phyloP scores from a whole-genome alignment of 495 filamentous ascomycete genomes.

The Xylaria palmicola region DNA sequence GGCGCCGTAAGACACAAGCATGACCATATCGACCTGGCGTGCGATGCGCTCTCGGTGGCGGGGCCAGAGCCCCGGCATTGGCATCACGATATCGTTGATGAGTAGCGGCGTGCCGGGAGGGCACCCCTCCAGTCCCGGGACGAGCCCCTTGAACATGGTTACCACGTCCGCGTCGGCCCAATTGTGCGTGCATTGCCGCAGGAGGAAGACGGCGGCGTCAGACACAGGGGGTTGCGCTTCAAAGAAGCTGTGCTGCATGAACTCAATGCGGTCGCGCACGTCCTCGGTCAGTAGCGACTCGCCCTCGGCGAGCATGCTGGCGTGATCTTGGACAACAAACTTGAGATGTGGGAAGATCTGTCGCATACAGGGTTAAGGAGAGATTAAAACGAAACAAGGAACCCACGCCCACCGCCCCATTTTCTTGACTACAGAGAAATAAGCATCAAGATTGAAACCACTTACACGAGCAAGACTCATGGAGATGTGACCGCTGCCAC shows the following conservation, averaged over 20 bases:
- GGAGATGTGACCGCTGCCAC: constrained; percentile 24
- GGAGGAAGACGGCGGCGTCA: constrained; percentile 24
- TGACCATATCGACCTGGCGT: constrained; percentile 29
- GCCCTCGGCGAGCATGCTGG: constrained; percentile 27
- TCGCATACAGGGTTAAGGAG: too few relatives aligned
- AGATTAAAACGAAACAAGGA: too few relatives aligned
- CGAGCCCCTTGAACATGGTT: constrained; percentile 24
- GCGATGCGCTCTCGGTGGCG: constrained; percentile 9
- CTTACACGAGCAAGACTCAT: constrained; percentile 24
- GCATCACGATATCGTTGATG: constrained; percentile 35
- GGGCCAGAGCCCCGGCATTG: constrained; percentile 12
- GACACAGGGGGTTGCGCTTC: constrained; percentile 21
- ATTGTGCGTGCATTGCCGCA: constrained; percentile 35
- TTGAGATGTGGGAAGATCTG: constrained; percentile 23
- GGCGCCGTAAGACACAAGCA: constrained; percentile 26
- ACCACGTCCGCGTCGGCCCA: constrained; percentile 27
- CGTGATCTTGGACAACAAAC: constrained; percentile 30
- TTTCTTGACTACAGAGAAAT: too few relatives aligned
- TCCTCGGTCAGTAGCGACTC: background rate
- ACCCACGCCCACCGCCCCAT: too few relatives aligned
- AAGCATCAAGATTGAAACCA: too few relatives aligned
- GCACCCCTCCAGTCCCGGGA: constrained; percentile 29
- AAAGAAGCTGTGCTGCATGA: constrained; percentile 34
- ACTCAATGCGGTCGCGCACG: constrained; percentile 23
- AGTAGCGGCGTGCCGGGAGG: constrained; percentile 27